Conservation (phyloP, 2,329 filamentous ascomycete species). For the Penicillium brevicompactum region DNA sequence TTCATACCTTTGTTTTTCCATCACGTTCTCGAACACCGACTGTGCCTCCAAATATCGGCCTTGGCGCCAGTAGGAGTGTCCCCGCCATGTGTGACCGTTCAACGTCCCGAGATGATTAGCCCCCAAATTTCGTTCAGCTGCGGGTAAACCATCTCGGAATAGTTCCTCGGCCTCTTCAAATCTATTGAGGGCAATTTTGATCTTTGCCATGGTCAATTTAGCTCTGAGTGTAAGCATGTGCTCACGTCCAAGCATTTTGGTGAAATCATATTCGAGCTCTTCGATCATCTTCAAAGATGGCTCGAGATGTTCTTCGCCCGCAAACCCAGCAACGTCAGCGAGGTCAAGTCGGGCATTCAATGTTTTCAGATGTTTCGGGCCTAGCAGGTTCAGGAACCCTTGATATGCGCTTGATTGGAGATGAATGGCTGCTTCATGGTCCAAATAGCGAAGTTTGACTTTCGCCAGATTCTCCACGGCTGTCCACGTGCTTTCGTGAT, state of each 20-base stretch:
- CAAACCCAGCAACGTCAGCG: neutral
- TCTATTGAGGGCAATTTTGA: neutral
- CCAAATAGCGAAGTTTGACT: constrained; percentile 1
- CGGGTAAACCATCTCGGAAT: neutral
- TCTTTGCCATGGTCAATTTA: neutral
- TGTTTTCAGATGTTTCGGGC: neutral
- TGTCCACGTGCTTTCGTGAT: neutral
- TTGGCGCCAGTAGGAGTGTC: neutral
- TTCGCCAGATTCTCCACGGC: neutral
- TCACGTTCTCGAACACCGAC: neutral
- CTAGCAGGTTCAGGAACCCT: neutral
- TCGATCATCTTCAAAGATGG: neutral
- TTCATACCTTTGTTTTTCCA: neutral
- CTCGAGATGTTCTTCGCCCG: neutral
- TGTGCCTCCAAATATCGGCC: neutral
- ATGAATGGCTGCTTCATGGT: neutral
- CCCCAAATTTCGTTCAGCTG: neutral
- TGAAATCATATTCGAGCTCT: neutral
- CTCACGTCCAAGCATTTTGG: neutral
- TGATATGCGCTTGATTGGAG: neutral
- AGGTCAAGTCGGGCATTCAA: neutral
- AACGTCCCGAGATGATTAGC: neutral
- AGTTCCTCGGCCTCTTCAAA: neutral
- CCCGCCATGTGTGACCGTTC: neutral
- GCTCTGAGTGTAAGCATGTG: neutral